These are phyloP conservation scores for Penicillium ucsense DNA, from an alignment of 495 filamentous ascomycete genomes.

Conservation along the genomic window DNA sequence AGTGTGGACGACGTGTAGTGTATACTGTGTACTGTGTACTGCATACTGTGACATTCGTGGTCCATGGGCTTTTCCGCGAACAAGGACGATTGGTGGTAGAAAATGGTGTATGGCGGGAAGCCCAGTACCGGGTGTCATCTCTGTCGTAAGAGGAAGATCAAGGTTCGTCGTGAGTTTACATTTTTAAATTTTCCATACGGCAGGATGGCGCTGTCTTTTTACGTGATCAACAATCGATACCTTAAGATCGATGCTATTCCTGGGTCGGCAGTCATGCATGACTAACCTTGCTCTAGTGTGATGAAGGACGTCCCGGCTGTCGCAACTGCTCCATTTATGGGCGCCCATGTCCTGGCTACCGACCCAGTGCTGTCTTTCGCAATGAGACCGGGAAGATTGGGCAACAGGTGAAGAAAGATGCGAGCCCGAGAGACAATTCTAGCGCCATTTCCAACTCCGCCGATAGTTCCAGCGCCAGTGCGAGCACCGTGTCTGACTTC, in stretches of 20 bases:
- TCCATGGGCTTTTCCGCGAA: not conserved
- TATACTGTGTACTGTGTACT: no score
- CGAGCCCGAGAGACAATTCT: not conserved
- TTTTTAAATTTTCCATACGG: no score
- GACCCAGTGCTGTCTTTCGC: constrained; percentile 29
- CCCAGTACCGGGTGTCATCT: constrained; percentile 39
- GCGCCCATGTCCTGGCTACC: constrained; percentile 34
- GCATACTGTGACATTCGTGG: no score
- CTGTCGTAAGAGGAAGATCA: constrained; percentile 40
- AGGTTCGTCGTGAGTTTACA: constrained; percentile 13
- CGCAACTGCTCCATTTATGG: constrained; percentile 34
- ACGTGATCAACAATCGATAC: no score
- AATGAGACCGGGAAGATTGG: constrained; percentile 30
- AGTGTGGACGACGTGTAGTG: no score
- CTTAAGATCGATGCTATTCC: no score
- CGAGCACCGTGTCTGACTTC: no score
- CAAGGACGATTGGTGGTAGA: constrained; percentile 4
- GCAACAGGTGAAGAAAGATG: constrained; percentile 15
- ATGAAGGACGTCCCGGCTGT: constrained; percentile 34
- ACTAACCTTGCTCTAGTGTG: constrained; percentile 20
- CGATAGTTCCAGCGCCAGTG: not conserved
- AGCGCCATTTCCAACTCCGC: not conserved
- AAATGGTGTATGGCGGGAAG: constrained; percentile 39
- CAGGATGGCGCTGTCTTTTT: no score
- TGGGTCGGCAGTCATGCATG: no score